Conservation (phyloP, 352 stramenopile species). For the Phytophthora parvispora region DNA sequence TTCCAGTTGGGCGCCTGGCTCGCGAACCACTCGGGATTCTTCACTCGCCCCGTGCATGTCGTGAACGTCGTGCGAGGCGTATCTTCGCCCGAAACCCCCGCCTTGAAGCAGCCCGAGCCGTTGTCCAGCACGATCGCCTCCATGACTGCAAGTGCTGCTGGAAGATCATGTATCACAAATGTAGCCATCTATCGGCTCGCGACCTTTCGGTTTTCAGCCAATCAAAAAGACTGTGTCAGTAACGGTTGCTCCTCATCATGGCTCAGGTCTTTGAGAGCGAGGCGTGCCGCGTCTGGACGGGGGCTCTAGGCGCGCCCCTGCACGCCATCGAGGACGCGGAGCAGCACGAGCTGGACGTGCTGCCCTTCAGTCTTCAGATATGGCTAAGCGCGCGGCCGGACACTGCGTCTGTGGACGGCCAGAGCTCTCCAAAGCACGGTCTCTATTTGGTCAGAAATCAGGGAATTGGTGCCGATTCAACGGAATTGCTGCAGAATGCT, state of each 20-base stretch:
- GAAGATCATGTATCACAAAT: slow-evolving; percentile 32
- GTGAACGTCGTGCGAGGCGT: slow-evolving; percentile 80
- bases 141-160: slow-evolving; percentile 25
- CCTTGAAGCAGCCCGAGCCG: slow-evolving; percentile 85
- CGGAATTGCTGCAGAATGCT: slow-evolving; percentile 8
- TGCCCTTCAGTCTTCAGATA: slow-evolving; percentile 36
- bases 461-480: not conserved
- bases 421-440: slow-evolving; percentile 18
- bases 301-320: slow-evolving; percentile 30
- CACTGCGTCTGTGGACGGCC: not conserved
- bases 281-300: slow-evolving; percentile 58
- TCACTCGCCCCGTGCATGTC: slow-evolving; percentile 69
- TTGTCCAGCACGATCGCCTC: slow-evolving; percentile 91
- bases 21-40: slow-evolving; percentile 88
- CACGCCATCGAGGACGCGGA: slow-evolving; percentile 39
- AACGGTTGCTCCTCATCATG: slow-evolving; percentile 14
- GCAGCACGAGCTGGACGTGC: slow-evolving; percentile 33
- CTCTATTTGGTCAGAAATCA: slow-evolving; percentile 30
- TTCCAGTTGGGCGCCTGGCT: slow-evolving; percentile 69
- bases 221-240: slow-evolving; percentile 9
- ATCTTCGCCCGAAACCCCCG: slow-evolving; percentile 89
- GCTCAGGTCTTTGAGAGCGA: slow-evolving; percentile 40
- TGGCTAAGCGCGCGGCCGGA: slow-evolving; percentile 21
- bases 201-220: slow-evolving; percentile 49
- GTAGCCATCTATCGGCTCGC: slow-evolving; percentile 32